Base-by-base conservation (phyloP, 2,329 filamentous ascomycete species). In the Colletotrichum shisoi region DNA sequence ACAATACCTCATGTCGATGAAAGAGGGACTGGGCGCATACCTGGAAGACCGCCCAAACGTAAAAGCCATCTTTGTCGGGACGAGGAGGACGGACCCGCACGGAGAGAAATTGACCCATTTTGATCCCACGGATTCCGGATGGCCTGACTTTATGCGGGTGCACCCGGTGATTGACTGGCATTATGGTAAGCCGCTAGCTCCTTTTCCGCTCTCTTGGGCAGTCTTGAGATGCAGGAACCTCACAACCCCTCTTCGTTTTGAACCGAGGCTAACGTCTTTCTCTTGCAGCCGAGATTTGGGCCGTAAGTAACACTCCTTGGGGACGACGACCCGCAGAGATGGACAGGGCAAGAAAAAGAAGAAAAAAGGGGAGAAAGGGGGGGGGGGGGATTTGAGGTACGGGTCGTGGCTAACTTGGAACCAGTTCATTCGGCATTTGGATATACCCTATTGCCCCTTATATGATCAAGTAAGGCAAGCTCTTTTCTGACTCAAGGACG, bases 151-250 rank as follows among this genome's bases (percentile, higher is more conserved):
- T 74, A 94, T 98, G 89, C 87, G 95, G 66, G 85, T 98, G 68
- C 93, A 99, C 78, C 94, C 95, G 0, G 91, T 99, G 11, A 94
- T 99, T 74, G 95, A 99, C 79, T 99, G 95, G 95, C 92, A 95
- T 77, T 97, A 97, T 78, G 87, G 69, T 73, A 65, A 34, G 70
- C 13, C 3, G 15, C 7, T 39, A 2, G 6, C 11, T 15, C 31
- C 39, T 1, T 15, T 53, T 21, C 12, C 2, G 3, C 31, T 34
- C 31, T 34, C 7, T 13, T 3, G 11, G 6, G 1, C 4, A 13
- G 13, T 39, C n/a, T 21, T n/a, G 17, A 1, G 17, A 19, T 17
- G 7, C 11, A 11, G 24, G 9, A 24, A 15, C 2, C 21, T 39
- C n/a, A 13, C 11, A 21, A 13, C 8, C 31, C 2, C 21, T 17